phyloP scores from a whole-genome alignment of 2,329 filamentous ascomycete species.

The Curvularia lunata region DNA sequence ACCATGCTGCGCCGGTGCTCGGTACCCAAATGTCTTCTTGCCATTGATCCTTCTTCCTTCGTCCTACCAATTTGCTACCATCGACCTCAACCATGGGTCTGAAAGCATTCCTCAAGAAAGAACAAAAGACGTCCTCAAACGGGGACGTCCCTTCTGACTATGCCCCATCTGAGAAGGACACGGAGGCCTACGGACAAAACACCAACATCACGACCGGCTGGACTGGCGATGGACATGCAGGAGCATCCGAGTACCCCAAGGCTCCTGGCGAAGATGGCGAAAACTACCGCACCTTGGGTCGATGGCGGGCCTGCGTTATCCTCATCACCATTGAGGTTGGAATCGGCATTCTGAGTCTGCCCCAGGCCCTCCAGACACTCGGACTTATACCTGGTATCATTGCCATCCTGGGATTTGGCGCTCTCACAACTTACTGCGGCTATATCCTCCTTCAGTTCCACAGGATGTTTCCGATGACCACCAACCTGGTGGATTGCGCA shows the following conservation, averaged over 20 bases:
- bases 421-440: conserved; percentile 37
- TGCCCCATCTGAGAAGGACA: conserved; percentile 29
- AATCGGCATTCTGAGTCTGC: conserved; percentile 38
- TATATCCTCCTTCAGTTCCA: conserved; percentile 38
- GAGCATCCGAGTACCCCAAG: conserved; percentile 31
- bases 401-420: conserved; percentile 37
- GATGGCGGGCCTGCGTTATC: conserved; percentile 40
- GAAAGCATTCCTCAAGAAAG: conserved; percentile 35
- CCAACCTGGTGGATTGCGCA: conserved; percentile 40
- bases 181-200: conserved; percentile 31
- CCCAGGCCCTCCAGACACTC: conserved; percentile 37
- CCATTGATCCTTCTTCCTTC: background rate
- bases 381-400: conserved; percentile 42
- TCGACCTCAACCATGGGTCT: conserved; percentile 31
- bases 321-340: conserved; percentile 42
- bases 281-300: conserved; percentile 35
- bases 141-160: conserved; percentile 22
- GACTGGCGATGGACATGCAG: conserved; percentile 32
- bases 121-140: conserved; percentile 20
- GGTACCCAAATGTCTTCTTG: conserved; percentile 9
- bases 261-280: conserved; percentile 29
- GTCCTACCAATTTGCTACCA: background rate
- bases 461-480: conserved; percentile 36
- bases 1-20: conserved; percentile 18
- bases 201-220: conserved; percentile 34